A percentile compares a stretch with the other conserved stretches of the same genome.
These are phyloP conservation scores for Ceriops zippeliana DNA, from an alignment of 345 rosid species.

Conservation along the genomic window DNA sequence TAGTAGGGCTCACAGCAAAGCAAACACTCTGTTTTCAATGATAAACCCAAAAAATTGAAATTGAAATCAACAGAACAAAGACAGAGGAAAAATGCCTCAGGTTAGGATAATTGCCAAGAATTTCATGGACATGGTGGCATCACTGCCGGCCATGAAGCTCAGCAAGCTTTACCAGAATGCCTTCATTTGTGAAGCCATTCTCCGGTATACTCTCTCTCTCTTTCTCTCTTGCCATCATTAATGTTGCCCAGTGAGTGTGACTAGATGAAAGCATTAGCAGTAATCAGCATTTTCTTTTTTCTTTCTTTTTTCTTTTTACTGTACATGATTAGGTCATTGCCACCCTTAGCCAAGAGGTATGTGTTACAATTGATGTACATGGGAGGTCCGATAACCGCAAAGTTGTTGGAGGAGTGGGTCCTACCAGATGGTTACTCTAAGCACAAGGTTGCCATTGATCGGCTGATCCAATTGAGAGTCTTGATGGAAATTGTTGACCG, in stretches of 20 bases:
- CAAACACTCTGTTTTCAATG: neutral
- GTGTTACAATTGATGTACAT: constrained; percentile 63
- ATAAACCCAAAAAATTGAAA: neutral
- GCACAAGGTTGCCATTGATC: constrained; percentile 78
- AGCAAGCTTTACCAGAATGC: constrained; percentile 70
- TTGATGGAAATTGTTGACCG: constrained; percentile 50
- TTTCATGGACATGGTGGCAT: constrained; percentile 98
- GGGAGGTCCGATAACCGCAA: constrained; percentile 46
- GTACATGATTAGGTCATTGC: constrained; percentile 61
- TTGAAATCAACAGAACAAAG: no score
- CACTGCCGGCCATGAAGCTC: constrained; percentile 82
- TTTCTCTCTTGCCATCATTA: neutral
- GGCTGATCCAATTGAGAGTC: constrained; percentile 68
- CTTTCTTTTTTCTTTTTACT: neutral
- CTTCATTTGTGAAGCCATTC: constrained; percentile 90
- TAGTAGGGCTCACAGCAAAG: neutral
- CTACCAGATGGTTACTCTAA: constrained; percentile 66
- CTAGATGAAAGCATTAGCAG: neutral
- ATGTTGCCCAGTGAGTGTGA: neutral
- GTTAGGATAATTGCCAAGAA: constrained; percentile 83
- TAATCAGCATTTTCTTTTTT: no score
- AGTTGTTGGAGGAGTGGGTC: constrained; percentile 71
- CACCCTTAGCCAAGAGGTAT: constrained; percentile 89
- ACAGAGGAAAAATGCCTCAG: constrained; percentile 55
- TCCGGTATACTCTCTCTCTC: constrained; percentile 46